Evolutionary conservation across 2,329 filamentous ascomycete genomes (phyloP), one percentile per base, ranked within the genome.

Genomic region (Talaromyces sp.): DNA sequence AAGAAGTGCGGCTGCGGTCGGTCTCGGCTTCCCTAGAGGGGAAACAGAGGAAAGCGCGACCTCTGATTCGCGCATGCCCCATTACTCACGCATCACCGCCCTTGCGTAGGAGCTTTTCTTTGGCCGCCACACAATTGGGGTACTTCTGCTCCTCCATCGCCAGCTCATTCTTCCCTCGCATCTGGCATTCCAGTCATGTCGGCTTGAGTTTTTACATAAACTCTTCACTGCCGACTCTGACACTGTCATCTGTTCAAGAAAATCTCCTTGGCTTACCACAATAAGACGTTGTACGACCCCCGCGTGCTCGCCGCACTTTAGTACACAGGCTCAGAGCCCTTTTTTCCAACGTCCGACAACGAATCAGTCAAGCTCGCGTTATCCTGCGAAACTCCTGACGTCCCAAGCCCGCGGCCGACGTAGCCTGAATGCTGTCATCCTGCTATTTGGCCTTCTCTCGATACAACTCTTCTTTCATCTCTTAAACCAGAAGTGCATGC

Each of bases 1-100:
- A 65, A 61, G 62, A 64, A 64, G 10, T 52, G 57, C 54, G 48
- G 28, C 13, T 40, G 4, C 53, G 53, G 58, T 37, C n/a, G 28
- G n/a, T 46, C 9, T 1, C 39, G 33, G 28, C 39, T 9, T 19
- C 46, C 53, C 43, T 37, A 52, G 57, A 51, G 72, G 68, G 71
- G 60, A 21, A 36, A 35, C 19, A 62, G 28, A 61, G 51, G 33
- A 69, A 66, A 66, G 62, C 62, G 66, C 70, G 69, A 65, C 35
- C 13, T 45, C 45, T 59, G 66, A 73, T 72, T 68, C 64, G 61
- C 35, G 43, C 48, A 56, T 57, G 57, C 63, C 60, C 63, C 33
- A 46, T 51, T 54, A 37, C 46, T 56, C 51, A 59, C 48, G 39
- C 46, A 59, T 31, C 33, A 61, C 59, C 57, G 53, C 57, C 53